Percentiles rank a stretch among this genome's conserved stretches.
phyloP scores from a whole-genome alignment of 768 basidiomycete species.

The Pisolithus tinctorius region DNA sequence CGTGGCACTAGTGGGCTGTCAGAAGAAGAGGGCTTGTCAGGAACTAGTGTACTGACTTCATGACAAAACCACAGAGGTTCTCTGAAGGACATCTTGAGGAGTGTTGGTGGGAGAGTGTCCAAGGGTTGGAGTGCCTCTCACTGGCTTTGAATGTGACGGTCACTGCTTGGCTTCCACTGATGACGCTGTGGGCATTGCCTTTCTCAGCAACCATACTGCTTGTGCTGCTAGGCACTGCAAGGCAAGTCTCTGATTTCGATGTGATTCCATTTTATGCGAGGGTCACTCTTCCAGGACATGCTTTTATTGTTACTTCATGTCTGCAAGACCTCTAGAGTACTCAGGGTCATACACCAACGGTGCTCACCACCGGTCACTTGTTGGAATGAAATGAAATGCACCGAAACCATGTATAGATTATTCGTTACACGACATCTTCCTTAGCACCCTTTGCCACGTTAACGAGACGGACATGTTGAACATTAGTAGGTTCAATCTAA shows the following conservation, averaged over 20 bases:
- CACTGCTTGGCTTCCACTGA: no score
- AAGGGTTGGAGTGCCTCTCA: conserved; percentile 15
- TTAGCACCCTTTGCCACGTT: no score
- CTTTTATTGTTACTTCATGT: no score
- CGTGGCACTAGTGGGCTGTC: conserved; percentile 54
- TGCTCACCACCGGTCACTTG: no score
- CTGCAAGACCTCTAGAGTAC: no score
- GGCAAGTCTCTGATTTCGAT: not conserved
- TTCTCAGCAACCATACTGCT: not conserved
- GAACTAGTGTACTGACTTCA: conserved; percentile 36
- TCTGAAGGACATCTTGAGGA: conserved; percentile 53
- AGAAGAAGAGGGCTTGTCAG: not conserved
- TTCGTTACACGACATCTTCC: no score
- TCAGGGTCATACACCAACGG: no score
- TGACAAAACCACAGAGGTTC: conserved; percentile 80
- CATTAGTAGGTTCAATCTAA: not conserved
- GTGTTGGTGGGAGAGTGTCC: conserved; percentile 6
- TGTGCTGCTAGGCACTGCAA: no score
- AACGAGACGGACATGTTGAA: no score
- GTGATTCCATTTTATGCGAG: conserved; percentile 51
- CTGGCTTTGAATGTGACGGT: conserved; percentile 8
- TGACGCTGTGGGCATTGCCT: not conserved
- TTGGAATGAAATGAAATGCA: no score
- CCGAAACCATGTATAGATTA: no score
- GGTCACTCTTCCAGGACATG: not conserved